Evolutionary conservation across 2,329 filamentous ascomycete species (phyloP), one percentile per base, ranked within the genome.

Genomic region (Pleurostoma richardsiae): DNA sequence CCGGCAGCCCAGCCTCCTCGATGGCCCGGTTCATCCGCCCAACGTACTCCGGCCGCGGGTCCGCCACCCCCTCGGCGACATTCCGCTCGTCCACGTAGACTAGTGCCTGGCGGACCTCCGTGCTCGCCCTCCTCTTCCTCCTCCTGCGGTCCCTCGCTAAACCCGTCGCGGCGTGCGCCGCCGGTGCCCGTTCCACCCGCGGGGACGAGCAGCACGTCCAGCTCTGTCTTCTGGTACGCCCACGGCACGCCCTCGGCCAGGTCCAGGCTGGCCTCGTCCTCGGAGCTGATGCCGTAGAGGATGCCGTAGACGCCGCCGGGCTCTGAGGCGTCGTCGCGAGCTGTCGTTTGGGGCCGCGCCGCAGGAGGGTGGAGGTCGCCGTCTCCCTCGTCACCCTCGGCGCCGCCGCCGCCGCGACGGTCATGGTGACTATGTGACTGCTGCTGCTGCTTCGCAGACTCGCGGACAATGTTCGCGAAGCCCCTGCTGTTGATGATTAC

Each of bases 21-120:
- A 86, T 79, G 2, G 79, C 83, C 49, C 61, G 62, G 59, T 85
- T 83, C 78, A 87, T 85, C 30, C 82, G 62, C 40, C 61, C 70
- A 5, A 86, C 62, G 56, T 86, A 87, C 65, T 85, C 82, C 4
- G 70, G 55, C 55, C 65, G 64, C 4, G 79, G 75, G 39, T 41
- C 47, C 4, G 36, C 29, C 19, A 36, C 33, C 10, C 63, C 65
- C 29, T 70, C 66, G 10, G 42, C 51, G 0, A 64, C 59, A 29
- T 70, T 52, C 38, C 67, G 49, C 38, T 64, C 61, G 55, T 85
- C 77, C 30, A 86, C 71, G 47, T 86, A 86, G 3, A 81, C 77
- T 46, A 86, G 63, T 58, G 76, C 75, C 39, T 29, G 29, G 5
- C 40, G 41, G 10, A 3, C 5, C n/a, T 11, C 28, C 40, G 8